Evolutionary conservation across 768 basidiomycete species (phyloP).

Genomic region (Boletus insuetus): DNA sequence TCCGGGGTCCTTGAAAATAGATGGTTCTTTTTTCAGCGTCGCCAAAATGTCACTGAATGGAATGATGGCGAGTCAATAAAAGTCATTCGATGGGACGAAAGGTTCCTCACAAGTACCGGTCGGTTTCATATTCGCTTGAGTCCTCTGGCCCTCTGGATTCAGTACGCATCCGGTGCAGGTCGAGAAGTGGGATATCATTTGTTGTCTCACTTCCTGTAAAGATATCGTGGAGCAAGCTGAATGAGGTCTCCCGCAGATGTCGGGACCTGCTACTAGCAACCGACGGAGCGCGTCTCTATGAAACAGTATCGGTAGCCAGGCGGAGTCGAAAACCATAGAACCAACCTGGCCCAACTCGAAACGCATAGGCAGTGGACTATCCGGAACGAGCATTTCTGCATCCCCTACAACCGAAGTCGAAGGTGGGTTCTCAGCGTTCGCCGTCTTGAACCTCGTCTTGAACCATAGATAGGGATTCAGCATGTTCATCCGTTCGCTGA

Average conservation of each 20-base stretch:
- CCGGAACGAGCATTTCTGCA: slow-evolving; percentile 74
- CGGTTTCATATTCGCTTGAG: slow-evolving; percentile 56
- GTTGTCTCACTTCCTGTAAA: slow-evolving; percentile 55
- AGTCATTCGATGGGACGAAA: background rate
- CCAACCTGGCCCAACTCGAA: slow-evolving; percentile 30
- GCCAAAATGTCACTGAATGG: slow-evolving; percentile 62
- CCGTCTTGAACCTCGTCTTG: slow-evolving; percentile 65
- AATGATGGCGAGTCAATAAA: background rate
- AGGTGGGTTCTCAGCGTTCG: slow-evolving; percentile 69
- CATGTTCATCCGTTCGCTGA: slow-evolving; percentile 57
- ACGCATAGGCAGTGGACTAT: slow-evolving; percentile 42
- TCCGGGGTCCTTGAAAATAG: slow-evolving; percentile 45
- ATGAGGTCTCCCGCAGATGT: slow-evolving; percentile 56
- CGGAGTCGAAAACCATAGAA: background rate
- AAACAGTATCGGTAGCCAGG: slow-evolving; percentile 12
- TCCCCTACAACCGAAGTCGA: slow-evolving; percentile 73
- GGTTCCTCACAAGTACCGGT: slow-evolving; percentile 62
- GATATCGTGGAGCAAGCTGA: slow-evolving; percentile 60
- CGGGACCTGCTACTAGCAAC: slow-evolving; percentile 33
- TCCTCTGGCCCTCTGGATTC: slow-evolving; percentile 31
- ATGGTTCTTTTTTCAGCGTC: slow-evolving; percentile 51
- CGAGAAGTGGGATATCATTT: slow-evolving; percentile 58
- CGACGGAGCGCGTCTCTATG: slow-evolving; percentile 17
- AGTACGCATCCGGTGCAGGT: slow-evolving; percentile 40
- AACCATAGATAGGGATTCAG: slow-evolving; percentile 88